A percentile compares a stretch with the other conserved stretches of the same genome.
phyloP scores from a whole-genome alignment of 805 yeast genomes.

The Candida awuae region DNA sequence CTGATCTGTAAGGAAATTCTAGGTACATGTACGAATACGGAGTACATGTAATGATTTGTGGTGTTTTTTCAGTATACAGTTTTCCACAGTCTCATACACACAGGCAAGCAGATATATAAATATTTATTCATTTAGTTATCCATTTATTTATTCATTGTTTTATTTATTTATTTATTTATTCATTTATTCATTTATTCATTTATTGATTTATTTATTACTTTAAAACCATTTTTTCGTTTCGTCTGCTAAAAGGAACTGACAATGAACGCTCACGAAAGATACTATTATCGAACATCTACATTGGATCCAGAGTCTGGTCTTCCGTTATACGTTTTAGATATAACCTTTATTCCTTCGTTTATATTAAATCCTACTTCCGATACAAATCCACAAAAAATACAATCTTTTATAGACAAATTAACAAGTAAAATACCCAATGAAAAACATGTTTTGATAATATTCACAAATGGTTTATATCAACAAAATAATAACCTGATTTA shows the following conservation, averaged over 20 bases:
- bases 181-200: too few relatives aligned
- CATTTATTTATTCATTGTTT: too few relatives aligned
- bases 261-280: slow-evolving; percentile 3
- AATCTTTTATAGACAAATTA: slow-evolving; percentile 50
- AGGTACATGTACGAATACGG: too few relatives aligned
- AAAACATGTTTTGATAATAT: slow-evolving; percentile 61
- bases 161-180: too few relatives aligned
- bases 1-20: too few relatives aligned
- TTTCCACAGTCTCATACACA: too few relatives aligned
- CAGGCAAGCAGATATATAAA: too few relatives aligned
- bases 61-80: too few relatives aligned
- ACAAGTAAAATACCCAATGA: slow-evolving; percentile 50
- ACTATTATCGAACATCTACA: slow-evolving; percentile 38
- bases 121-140: too few relatives aligned
- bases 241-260: background rate
- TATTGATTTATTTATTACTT: slow-evolving; percentile 2
- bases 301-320: slow-evolving; percentile 58
- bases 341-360: slow-evolving; percentile 67
- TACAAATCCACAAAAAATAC: slow-evolving; percentile 19
- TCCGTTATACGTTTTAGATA: slow-evolving; percentile 77
- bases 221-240: background rate
- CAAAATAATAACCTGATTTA: too few relatives aligned
- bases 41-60: too few relatives aligned
- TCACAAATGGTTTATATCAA: slow-evolving; percentile 71
- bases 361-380: slow-evolving; percentile 22